These are phyloP conservation scores for Phoma sp. DNA, from an alignment of 2,329 filamentous ascomycete genomes.

Conservation along the genomic window DNA sequence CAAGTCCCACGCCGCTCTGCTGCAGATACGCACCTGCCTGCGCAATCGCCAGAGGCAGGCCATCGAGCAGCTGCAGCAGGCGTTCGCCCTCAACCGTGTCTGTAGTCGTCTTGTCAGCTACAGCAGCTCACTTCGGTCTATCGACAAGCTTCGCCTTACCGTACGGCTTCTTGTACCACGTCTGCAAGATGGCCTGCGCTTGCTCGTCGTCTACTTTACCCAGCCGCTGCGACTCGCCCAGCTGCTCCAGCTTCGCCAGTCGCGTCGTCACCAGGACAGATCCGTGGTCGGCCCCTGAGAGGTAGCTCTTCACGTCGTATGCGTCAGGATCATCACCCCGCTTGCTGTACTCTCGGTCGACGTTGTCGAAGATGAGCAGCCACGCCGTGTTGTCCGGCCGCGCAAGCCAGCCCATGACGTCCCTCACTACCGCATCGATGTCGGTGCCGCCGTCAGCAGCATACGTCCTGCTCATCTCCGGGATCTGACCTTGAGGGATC, in stretches of 20 bases:
- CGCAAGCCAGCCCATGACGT: constrained; percentile 26
- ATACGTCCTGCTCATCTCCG: constrained; percentile 24
- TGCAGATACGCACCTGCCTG: constrained; percentile 33
- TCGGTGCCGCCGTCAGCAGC: constrained; percentile 12
- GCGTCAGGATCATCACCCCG: constrained; percentile 10
- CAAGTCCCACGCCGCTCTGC: constrained; percentile 24
- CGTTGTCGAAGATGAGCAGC: constrained; percentile 30
- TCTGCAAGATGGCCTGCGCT: constrained; percentile 26
- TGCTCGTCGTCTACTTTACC: constrained; percentile 21
- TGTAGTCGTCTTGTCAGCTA: constrained; percentile 18
- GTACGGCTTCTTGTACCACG: constrained; percentile 22
- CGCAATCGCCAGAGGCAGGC: constrained; percentile 33
- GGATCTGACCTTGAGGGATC: constrained; percentile 26
- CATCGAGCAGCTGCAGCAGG: constrained; percentile 26
- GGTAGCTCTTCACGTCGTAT: constrained; percentile 21
- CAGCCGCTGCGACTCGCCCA: constrained; percentile 19
- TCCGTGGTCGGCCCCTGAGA: constrained; percentile 22
- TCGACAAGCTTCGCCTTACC: constrained; percentile 14
- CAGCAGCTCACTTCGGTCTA: neutral
- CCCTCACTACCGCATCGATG: constrained; percentile 28
- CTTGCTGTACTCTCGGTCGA: constrained; percentile 17
- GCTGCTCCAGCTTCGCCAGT: constrained; percentile 17
- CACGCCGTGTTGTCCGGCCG: constrained; percentile 20
- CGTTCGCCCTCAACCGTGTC: constrained; percentile 15
- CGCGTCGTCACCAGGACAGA: constrained; percentile 27